Evolutionary conservation across 768 basidiomycete genomes (phyloP).

Genomic region (Phlegmacium glaucopus): DNA sequence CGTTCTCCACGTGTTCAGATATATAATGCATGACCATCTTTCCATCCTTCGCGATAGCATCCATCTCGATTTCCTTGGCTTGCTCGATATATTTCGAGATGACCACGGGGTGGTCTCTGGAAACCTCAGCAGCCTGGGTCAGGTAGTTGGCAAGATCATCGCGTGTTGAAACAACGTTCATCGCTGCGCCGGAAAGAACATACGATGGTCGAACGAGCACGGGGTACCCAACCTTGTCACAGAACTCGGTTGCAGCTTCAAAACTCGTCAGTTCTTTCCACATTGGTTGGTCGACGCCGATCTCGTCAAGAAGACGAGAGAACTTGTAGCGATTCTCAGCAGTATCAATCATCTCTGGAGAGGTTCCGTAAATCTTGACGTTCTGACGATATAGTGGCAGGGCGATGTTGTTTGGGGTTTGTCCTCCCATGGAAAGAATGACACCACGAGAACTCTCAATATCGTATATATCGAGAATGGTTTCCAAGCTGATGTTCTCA

Average conservation of each 20-base stretch:
- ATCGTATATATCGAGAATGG: slow-evolving; percentile 96
- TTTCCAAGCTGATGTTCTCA: slow-evolving; percentile 96
- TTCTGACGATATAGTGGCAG: slow-evolving; percentile 94
- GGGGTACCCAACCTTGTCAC: slow-evolving; percentile 90
- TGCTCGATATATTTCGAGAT: slow-evolving; percentile 99
- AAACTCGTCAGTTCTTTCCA: slow-evolving; percentile 97
- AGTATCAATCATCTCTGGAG: slow-evolving; percentile 99
- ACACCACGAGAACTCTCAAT: slow-evolving; percentile 84
- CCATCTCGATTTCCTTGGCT: slow-evolving; percentile 99
- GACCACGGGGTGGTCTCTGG: slow-evolving; percentile 86
- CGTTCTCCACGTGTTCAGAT: slow-evolving; percentile 99
- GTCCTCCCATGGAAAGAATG: slow-evolving; percentile 97
- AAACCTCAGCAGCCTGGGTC: slow-evolving; percentile 93
- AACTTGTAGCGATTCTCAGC: slow-evolving; percentile 99
- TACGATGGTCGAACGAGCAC: slow-evolving; percentile 97
- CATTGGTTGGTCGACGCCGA: slow-evolving; percentile 95
- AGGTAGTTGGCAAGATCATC: slow-evolving; percentile 92
- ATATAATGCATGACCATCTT: slow-evolving; percentile 99
- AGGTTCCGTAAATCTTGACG: slow-evolving; percentile 97
- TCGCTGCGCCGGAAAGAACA: slow-evolving; percentile 98
- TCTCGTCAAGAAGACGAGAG: slow-evolving; percentile 94
- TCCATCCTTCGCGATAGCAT: slow-evolving; percentile 94
- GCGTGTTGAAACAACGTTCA: slow-evolving; percentile 96
- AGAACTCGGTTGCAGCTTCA: slow-evolving; percentile 85
- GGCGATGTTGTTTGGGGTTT: slow-evolving; percentile 98